A percentile compares a stretch with the other conserved stretches of the same genome.
Evolutionary conservation across 805 yeast genomes (phyloP).

Genomic region (Sugiyamaella marilandica): DNA sequence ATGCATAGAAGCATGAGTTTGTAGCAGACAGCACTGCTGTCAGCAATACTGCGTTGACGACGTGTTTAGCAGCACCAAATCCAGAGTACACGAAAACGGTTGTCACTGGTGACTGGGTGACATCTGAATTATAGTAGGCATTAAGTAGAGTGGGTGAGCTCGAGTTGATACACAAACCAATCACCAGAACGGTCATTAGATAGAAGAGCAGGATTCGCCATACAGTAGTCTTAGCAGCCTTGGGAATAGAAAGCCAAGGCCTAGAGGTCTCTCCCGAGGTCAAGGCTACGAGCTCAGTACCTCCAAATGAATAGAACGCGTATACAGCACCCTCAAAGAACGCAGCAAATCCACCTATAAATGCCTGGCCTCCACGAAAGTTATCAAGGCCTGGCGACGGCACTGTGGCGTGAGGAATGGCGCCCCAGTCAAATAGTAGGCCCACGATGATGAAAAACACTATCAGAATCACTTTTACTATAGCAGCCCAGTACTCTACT

Average conservation of each 20-base stretch:
- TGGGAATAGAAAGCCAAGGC: conserved; percentile 52
- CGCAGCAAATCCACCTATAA: conserved; percentile 26
- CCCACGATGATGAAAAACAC: conserved; percentile 58
- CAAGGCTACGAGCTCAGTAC: conserved; percentile 51
- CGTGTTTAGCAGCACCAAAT: conserved; percentile 41
- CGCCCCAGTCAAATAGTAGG: conserved; percentile 49
- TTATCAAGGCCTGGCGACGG: conserved; percentile 46
- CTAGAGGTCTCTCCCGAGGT: conserved; percentile 56
- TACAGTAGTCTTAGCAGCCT: conserved; percentile 50
- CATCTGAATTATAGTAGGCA: conserved; percentile 45
- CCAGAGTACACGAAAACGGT: conserved; percentile 48
- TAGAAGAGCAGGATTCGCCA: conserved; percentile 47
- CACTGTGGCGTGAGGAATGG: conserved; percentile 45
- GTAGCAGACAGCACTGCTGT: conserved; percentile 61
- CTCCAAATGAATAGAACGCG: conserved; percentile 52
- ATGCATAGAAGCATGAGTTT: conserved; percentile 59
- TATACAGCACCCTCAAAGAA: conserved; percentile 42
- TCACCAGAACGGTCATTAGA: conserved; percentile 47
- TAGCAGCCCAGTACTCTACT: conserved; percentile 61
- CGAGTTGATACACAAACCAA: conserved; percentile 54
- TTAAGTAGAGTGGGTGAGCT: conserved; percentile 42
- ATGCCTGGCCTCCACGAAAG: conserved; percentile 22
- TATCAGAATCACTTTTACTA: conserved; percentile 58
- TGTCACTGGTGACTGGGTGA: conserved; percentile 43
- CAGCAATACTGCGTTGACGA: conserved; percentile 54